Base-by-base conservation (phyloP, 108 stramenopile species). In the Mayamaea pseudoterrestris region DNA sequence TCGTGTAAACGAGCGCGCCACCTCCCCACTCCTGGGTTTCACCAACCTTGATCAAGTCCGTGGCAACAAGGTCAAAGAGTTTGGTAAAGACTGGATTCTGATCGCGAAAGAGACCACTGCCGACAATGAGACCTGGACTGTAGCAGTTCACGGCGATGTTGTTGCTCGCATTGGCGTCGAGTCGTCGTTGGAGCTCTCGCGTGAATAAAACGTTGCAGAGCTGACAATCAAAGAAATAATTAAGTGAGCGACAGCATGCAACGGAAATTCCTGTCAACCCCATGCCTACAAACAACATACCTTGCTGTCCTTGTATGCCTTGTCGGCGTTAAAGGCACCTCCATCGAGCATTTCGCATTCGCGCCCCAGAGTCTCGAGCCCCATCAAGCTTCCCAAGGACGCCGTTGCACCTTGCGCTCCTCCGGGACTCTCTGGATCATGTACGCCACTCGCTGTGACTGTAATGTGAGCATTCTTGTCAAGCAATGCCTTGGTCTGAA, bases 271-370 rank as follows among this genome's bases (percentile, higher is more conserved):
- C 12, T 12, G 32, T 12, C 32, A 11, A 12, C 32, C 32, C 8
- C 11, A 32, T 23, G 16, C 3, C 41, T 37, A n/a, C 7, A 30
- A 8, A 8, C 28, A 4, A 20, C 57, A 3, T 59, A 65, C 64
- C 55, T 73, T 74, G 47, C 61, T 65, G 64, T 92, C 90, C 57
- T 92, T 92, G 78, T 92, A 92, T 4, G 85, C 85, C 65, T 92
- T 92, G 61, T 92, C 90, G 1, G 83, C 73, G 50, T 92, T 80
- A 54, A 76, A 92, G 31, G 52, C 14, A 16, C 49, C 64, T 3
- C 90, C 90, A 65, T 92, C 90, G 12, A 92, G 74, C 90, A 92
- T 92, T 27, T 87, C 83, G 54, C 84, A 92, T 30, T 44, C 26
- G 22, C 27, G 27, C 8, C 70, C 80, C 12, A 69, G 51, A 30